Conservation (phyloP, 23 red algal genomes). For the Gracilaria caudata region DNA sequence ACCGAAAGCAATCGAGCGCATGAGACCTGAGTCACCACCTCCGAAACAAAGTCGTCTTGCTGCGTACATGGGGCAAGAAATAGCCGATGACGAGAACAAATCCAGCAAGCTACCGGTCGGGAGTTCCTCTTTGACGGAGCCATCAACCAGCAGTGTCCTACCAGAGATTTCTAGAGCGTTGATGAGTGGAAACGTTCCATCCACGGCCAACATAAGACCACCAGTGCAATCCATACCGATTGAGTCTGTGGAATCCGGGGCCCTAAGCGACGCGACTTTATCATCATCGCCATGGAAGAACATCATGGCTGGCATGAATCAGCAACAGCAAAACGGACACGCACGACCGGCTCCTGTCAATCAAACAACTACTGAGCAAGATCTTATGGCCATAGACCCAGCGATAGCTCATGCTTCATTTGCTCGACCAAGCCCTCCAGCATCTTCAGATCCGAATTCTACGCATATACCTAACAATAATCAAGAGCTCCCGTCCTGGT, state of each 20-base stretch:
- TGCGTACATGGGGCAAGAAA: constrained; percentile 43
- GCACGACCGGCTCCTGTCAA: neutral
- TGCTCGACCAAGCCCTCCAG: constrained; percentile 31
- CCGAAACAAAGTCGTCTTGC: constrained; percentile 59
- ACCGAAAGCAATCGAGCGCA: constrained; percentile 11
- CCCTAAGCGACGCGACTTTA: neutral
- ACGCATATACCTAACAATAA: neutral
- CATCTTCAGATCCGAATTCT: constrained; percentile 20
- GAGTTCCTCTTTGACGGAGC: constrained; percentile 2
- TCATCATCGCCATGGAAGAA: constrained; percentile 19
- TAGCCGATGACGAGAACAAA: constrained; percentile 9
- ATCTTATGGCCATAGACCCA: constrained; percentile 63
- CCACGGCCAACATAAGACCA: constrained; percentile 11
- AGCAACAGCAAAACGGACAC: constrained; percentile 22
- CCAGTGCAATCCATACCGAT: neutral
- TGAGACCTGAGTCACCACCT: constrained; percentile 30
- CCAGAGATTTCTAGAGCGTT: constrained; percentile 6
- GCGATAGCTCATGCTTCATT: constrained; percentile 59
- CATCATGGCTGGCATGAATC: constrained; percentile 25
- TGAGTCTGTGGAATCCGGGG: constrained; percentile 5
- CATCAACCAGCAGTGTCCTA: neutral
- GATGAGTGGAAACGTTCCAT: neutral
- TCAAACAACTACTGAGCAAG: constrained; percentile 49
- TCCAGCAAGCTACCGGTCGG: neutral
- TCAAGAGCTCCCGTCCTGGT: constrained; percentile 43